phyloP scores from a whole-genome alignment of 1,139 yeast genomes.

The Geotrichum phurueaensis region DNA sequence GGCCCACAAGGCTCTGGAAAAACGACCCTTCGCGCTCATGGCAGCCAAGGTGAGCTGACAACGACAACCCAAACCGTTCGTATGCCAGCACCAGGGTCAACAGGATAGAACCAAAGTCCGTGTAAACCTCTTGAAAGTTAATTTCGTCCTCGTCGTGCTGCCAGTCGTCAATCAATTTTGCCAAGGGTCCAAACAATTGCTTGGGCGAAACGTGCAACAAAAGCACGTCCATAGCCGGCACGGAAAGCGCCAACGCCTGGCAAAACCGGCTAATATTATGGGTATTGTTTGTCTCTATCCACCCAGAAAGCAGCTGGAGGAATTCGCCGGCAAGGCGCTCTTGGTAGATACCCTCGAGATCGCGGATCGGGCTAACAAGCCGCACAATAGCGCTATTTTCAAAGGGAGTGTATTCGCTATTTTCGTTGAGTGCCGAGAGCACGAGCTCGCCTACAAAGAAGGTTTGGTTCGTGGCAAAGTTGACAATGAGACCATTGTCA shows the following conservation, averaged over 20 bases:
- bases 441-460: neutral
- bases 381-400: conserved; percentile 25
- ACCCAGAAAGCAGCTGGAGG: conserved; percentile 21
- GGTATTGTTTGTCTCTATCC: conserved; percentile 28
- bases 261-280: conserved; percentile 43
- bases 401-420: conserved; percentile 26
- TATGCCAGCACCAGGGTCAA: conserved; percentile 46
- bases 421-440: conserved; percentile 21
- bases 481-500: conserved; percentile 12
- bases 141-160: conserved; percentile 40
- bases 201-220: conserved; percentile 32
- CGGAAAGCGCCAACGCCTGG: conserved; percentile 42
- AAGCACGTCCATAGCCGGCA: conserved; percentile 42
- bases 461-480: conserved; percentile 5
- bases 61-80: conserved; percentile 42
- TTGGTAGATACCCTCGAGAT: conserved; percentile 28
- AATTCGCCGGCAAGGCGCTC: conserved; percentile 25
- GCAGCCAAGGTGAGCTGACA: conserved; percentile 24
- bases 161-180: conserved; percentile 36
- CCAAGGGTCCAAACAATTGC: conserved; percentile 30
- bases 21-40: conserved; percentile 6
- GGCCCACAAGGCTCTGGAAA: conserved; percentile 2
- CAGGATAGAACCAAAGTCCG: conserved; percentile 58
- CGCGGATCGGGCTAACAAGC: conserved; percentile 26
- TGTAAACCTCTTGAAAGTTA: conserved; percentile 62